Conservation (phyloP, 2,329 filamentous ascomycete species). For the Ceratocystis diversiconidia region DNA sequence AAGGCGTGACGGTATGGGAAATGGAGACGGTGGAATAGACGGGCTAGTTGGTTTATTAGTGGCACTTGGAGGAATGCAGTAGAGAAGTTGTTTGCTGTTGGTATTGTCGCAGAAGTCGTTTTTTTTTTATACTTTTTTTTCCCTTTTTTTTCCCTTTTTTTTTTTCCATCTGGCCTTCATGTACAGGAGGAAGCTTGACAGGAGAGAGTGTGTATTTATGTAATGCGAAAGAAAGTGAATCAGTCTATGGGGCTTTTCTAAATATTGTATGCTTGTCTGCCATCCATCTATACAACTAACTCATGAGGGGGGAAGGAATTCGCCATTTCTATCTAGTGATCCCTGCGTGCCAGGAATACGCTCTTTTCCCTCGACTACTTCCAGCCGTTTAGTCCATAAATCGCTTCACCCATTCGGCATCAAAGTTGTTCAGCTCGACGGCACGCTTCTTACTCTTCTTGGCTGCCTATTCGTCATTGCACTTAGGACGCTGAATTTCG, state of each 20-base stretch:
- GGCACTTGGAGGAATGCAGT: neutral
- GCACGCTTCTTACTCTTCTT: conserved; percentile 25
- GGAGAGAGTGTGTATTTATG: neutral
- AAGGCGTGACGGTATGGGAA: conserved; percentile 36
- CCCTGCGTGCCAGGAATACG: too few species aligned
- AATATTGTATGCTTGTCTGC: neutral
- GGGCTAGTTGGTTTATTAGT: neutral
- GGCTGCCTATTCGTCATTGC: conserved; percentile 33
- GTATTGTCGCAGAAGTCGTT: neutral
- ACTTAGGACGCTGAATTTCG: conserved; percentile 40
- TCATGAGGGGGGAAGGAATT: too few species aligned
- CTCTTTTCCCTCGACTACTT: too few species aligned
- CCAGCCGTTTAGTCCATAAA: conserved; percentile 25
- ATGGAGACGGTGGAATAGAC: conserved; percentile 35
- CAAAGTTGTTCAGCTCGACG: conserved; percentile 33
- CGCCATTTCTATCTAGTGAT: too few species aligned
- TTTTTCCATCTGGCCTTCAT: neutral
- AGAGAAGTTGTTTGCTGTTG: neutral
- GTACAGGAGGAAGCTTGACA: neutral
- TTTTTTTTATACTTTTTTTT: neutral
- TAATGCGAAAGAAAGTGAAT: neutral
- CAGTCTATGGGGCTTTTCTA: neutral
- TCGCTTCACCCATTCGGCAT: conserved; percentile 35
- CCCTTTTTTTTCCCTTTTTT: neutral
- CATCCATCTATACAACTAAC: neutral